phyloP scores from a whole-genome alignment of 179 eudicot species.

The Silene vulgaris region DNA sequence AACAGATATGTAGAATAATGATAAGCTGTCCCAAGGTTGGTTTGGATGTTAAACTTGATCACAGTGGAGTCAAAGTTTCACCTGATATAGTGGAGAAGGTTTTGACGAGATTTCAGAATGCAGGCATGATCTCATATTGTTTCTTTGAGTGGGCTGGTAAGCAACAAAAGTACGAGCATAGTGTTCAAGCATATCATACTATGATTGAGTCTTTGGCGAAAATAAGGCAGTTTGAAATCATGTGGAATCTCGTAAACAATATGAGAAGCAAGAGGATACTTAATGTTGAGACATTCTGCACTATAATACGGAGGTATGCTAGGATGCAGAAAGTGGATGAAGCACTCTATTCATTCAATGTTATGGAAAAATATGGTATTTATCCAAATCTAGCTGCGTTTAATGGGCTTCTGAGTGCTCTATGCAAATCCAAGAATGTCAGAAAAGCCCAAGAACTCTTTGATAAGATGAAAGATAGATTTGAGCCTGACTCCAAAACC shows the following conservation, averaged over 20 bases:
- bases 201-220: constrained; percentile 87
- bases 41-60: constrained; percentile 68
- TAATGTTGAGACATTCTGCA: constrained; percentile 82
- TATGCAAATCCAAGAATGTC: constrained; percentile 86
- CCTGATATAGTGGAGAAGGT: constrained; percentile 66
- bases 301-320: constrained; percentile 86
- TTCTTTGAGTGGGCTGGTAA: constrained; percentile 90
- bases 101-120: constrained; percentile 64
- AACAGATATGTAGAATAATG: constrained; percentile 57
- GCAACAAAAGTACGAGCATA: constrained; percentile 63
- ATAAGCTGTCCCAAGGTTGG: constrained; percentile 68
- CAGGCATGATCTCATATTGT: constrained; percentile 71
- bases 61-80: constrained; percentile 62
- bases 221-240: constrained; percentile 77
- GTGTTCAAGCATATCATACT: constrained; percentile 63
- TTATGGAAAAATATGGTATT: constrained; percentile 69
- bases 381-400: constrained; percentile 68
- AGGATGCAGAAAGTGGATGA: constrained; percentile 84
- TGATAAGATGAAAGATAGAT: constrained; percentile 61
- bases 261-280: constrained; percentile 68
- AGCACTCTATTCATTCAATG: constrained; percentile 72
- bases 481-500: constrained; percentile 60
- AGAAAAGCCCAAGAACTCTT: constrained; percentile 87
- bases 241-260: constrained; percentile 76
- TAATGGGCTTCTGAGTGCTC: constrained; percentile 76